Evolutionary conservation across 768 basidiomycete genomes (phyloP).

Genomic region (Boletus reticulatus): DNA sequence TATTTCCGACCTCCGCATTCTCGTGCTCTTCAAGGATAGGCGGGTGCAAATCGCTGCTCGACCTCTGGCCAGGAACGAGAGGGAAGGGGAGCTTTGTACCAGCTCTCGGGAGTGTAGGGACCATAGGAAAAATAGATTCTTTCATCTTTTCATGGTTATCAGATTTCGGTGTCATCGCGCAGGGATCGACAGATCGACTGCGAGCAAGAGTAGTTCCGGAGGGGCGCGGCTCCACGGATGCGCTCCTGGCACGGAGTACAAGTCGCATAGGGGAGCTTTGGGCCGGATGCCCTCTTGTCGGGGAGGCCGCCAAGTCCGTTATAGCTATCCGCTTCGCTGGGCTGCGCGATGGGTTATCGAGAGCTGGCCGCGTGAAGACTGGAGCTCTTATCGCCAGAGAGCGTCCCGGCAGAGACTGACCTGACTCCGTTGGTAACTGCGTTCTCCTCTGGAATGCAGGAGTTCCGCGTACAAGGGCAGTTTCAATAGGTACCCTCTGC

Average conservation of each 20-base stretch:
- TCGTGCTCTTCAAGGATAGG: constrained; percentile 36
- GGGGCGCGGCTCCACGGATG: constrained; percentile 36
- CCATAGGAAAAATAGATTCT: constrained; percentile 22
- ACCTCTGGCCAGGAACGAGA: constrained; percentile 22
- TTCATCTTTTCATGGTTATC: constrained; percentile 12
- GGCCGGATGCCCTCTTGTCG: constrained; percentile 12
- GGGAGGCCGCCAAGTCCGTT: constrained; percentile 26
- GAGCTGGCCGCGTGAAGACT: constrained; percentile 41
- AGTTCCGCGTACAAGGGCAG: constrained; percentile 49
- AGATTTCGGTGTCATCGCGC: constrained; percentile 2
- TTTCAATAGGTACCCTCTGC: constrained; percentile 55
- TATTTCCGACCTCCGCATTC: not conserved
- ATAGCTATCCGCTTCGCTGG: constrained; percentile 35
- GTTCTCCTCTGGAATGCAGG: constrained; percentile 47
- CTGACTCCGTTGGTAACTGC: constrained; percentile 30
- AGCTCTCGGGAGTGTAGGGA: constrained; percentile 5
- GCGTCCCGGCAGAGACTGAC: constrained; percentile 17
- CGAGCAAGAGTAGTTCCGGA: constrained; percentile 12
- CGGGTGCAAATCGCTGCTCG: constrained; percentile 16
- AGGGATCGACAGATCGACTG: constrained; percentile 32
- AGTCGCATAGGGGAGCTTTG: constrained; percentile 17
- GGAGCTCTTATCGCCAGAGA: constrained; percentile 20
- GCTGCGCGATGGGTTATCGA: constrained; percentile 38
- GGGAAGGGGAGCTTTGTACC: constrained; percentile 28
- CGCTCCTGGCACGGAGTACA: constrained; percentile 27